phyloP scores from a whole-genome alignment of 768 basidiomycete species.

The Calocybe gangraenosa region DNA sequence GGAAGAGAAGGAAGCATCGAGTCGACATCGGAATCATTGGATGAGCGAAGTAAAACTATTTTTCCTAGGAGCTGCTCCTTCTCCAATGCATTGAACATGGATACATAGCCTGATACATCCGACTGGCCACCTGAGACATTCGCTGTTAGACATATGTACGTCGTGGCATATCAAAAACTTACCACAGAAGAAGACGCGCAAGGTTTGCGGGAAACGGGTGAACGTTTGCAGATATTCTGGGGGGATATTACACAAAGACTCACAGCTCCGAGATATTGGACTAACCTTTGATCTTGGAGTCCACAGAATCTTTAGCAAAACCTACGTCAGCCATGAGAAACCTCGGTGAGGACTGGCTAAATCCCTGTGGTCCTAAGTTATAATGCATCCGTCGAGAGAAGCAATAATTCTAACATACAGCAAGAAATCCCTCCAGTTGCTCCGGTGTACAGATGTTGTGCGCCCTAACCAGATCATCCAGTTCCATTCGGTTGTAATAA shows the following conservation, averaged over 20 bases:
- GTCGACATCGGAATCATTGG: constrained; percentile 36
- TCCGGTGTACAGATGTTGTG: constrained; percentile 57
- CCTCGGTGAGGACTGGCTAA: constrained; percentile 69
- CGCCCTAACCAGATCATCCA: constrained; percentile 45
- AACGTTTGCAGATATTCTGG: constrained; percentile 70
- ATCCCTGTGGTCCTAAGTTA: constrained; percentile 38
- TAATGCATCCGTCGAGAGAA: background rate
- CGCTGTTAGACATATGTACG: background rate
- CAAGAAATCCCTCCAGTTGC: constrained; percentile 66
- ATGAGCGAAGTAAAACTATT: constrained; percentile 56
- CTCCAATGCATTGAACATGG: constrained; percentile 54
- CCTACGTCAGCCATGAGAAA: constrained; percentile 72
- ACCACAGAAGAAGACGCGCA: constrained; percentile 73
- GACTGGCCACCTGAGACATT: constrained; percentile 45
- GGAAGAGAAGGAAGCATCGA: constrained; percentile 48
- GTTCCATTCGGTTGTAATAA: constrained; percentile 60
- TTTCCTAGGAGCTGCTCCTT: constrained; percentile 63
- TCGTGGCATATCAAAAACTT: constrained; percentile 14
- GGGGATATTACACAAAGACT: background rate
- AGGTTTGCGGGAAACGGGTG: constrained; percentile 68
- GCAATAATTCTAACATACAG: constrained; percentile 27
- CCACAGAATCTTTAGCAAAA: constrained; percentile 53
- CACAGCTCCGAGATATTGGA: background rate
- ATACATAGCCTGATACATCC: constrained; percentile 42
- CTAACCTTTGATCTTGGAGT: constrained; percentile 69